These are phyloP conservation scores for Russula abietina DNA, from an alignment of 768 basidiomycete genomes.

Conservation along the genomic window DNA sequence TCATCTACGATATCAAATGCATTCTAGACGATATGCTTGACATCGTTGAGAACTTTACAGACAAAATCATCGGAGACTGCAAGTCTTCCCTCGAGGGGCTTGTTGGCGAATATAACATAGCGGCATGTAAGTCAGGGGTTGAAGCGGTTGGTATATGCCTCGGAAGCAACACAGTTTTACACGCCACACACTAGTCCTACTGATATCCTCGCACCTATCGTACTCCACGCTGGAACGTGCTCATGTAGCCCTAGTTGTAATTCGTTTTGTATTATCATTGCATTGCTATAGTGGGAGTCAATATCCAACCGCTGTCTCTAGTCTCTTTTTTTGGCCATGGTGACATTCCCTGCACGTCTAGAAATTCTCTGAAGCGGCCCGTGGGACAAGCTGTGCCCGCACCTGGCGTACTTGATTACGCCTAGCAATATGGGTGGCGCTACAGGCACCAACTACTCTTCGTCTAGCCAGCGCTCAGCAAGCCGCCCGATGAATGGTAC, in stretches of 20 bases:
- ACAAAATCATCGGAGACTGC: slow-evolving; percentile 42
- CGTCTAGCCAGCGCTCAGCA: slow-evolving; percentile 64
- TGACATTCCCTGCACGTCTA: background rate
- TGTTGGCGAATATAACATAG: slow-evolving; percentile 25
- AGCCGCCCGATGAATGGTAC: slow-evolving; percentile 58
- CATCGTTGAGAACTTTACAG: slow-evolving; percentile 42
- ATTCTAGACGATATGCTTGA: slow-evolving; percentile 47
- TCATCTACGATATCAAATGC: slow-evolving; percentile 57
- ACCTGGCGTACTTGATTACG: slow-evolving; percentile 2
- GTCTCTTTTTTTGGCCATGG: background rate
- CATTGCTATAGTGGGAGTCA: slow-evolving; percentile 25
- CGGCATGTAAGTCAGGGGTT: slow-evolving; percentile 29
- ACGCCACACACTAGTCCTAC: slow-evolving; percentile 28
- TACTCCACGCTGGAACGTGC: slow-evolving; percentile 24
- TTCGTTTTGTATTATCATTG: slow-evolving; percentile 26
- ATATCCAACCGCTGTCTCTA: slow-evolving; percentile 14
- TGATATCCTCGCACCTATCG: slow-evolving; percentile 31
- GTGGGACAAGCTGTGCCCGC: background rate
- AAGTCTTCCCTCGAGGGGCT: slow-evolving; percentile 33
- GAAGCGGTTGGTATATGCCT: slow-evolving; percentile 24
- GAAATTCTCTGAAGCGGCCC: background rate
- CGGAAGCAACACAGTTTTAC: slow-evolving; percentile 24
- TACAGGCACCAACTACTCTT: slow-evolving; percentile 39
- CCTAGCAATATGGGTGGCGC: background rate
- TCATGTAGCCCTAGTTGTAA: slow-evolving; percentile 23